Base-by-base conservation (phyloP, 352 stramenopile species). In the Phytopythium boreale region DNA sequence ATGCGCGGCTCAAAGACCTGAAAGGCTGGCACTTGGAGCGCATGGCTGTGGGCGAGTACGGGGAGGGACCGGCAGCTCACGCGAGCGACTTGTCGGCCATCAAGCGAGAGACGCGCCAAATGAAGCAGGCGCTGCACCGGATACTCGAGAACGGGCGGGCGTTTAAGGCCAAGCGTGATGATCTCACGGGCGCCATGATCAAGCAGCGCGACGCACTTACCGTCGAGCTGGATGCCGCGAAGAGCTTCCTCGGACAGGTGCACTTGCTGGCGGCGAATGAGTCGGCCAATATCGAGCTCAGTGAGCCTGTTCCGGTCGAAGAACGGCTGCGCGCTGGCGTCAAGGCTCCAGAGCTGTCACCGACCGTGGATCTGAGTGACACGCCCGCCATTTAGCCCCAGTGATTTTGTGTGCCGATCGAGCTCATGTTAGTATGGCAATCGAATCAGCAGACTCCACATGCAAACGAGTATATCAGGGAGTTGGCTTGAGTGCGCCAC, bases 21-120 rank as follows among this genome's bases (percentile, higher is more conserved):
- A 90, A 81, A 19, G 78, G 78, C 19, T 93, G 85, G 85, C 81
- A 92, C 69, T 61, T 93, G 53, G 85, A 93, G 70, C 85, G 85
- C 49, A 93, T 93, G 82, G 85, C 85, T 0, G 82, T 92, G 34
- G 82, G 80, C 19, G 85, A 93, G 67, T 82, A 84, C n/a, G 85
- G 74, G 22, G 71, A 78, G 26, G 71, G 73, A 9, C 50, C 62
- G 4, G 61, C 63, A 12, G 58, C 68, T 3, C 78, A 52, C 37
- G 58, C 61, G 11, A 72, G 59, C 50, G 80, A 93, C 59, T 70
- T 88, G 50, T 74, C 78, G 8, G 60, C 77, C 39, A 88, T 90
- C 70, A 82, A 88, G 64, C 76, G 77, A 4, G 80, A 93, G 53
- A 74, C 68, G 50, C 78, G 75, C 20, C 50, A 74, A 20, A 79